A percentile compares a stretch with the other conserved stretches of the same genome.
Evolutionary conservation across 2,329 filamentous ascomycete species (phyloP).

Genomic region (Pleomassaria siparia): DNA sequence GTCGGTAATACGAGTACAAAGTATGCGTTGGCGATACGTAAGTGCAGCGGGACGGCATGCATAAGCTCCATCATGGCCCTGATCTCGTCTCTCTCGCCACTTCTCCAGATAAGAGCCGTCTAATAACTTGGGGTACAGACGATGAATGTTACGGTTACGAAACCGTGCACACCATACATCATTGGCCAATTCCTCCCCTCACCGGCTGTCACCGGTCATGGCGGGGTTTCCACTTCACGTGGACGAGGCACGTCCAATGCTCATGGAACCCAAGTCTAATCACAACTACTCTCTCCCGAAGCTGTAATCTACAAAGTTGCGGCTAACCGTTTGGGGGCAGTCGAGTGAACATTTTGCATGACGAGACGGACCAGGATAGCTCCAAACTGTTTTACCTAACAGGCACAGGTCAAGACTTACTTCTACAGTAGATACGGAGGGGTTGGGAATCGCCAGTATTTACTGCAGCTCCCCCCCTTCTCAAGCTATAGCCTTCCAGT

Average conservation of each 20-base stretch:
- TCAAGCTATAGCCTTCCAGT: constrained; percentile 1
- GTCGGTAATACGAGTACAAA: too few species aligned
- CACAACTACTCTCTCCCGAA: constrained; percentile 11
- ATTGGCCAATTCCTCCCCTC: constrained; percentile 25
- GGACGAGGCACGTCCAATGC: constrained; percentile 10
- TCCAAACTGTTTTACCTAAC: constrained; percentile 39
- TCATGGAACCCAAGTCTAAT: constrained; percentile 4
- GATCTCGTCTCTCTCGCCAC: constrained; percentile 9
- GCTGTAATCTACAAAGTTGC: constrained; percentile 7
- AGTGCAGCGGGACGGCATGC: constrained; percentile 26
- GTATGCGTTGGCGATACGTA: constrained; percentile 24
- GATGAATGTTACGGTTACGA: constrained; percentile 26
- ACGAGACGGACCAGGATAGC: constrained; percentile 28
- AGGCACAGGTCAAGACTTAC: constrained; percentile 28
- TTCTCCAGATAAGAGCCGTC: constrained; percentile 31
- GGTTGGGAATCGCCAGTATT: constrained; percentile 20
- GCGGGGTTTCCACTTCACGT: constrained; percentile 25
- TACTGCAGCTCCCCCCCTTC: constrained; percentile 17
- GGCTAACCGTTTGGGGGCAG: constrained; percentile 25
- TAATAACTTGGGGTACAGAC: constrained; percentile 13
- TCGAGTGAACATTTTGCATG: constrained; percentile 19
- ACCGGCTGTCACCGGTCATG: constrained; percentile 27
- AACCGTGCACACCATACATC: constrained; percentile 10
- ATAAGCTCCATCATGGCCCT: constrained; percentile 14
- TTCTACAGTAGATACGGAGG: constrained; percentile 30